A percentile compares a stretch with the other conserved stretches of the same genome.
Conservation (phyloP, 1,139 yeast genomes). For the Ogataea hybrid region DNA sequence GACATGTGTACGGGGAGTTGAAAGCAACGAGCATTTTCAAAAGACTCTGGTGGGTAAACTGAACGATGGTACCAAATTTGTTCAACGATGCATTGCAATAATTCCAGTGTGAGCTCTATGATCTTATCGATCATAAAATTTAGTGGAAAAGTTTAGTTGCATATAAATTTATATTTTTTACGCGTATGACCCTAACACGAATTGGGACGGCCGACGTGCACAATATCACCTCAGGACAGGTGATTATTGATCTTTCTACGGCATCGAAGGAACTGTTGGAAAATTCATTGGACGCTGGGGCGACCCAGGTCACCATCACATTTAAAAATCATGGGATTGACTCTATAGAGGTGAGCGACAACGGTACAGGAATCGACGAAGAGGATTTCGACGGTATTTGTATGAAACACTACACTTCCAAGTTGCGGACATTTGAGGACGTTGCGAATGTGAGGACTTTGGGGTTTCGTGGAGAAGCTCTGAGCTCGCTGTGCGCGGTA, state of each 20-base stretch:
- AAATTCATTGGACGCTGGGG: slow-evolving; percentile 77
- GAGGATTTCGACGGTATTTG: slow-evolving; percentile 65
- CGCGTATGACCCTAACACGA: slow-evolving; percentile 4
- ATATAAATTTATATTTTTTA: not conserved
- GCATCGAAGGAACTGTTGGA: slow-evolving; percentile 86
- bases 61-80: slow-evolving; percentile 46
- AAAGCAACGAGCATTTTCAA: slow-evolving; percentile 39
- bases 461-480: slow-evolving; percentile 87
- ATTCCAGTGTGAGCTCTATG: slow-evolving; percentile 34
- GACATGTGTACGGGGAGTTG: slow-evolving; percentile 40
- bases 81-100: slow-evolving; percentile 42
- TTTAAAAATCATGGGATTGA: slow-evolving; percentile 77
- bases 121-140: slow-evolving; percentile 11
- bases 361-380: slow-evolving; percentile 70
- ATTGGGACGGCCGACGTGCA: slow-evolving; percentile 47
- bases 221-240: slow-evolving; percentile 88
- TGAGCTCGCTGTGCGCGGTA: slow-evolving; percentile 67
- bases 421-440: slow-evolving; percentile 58
- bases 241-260: slow-evolving; percentile 72
- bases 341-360: slow-evolving; percentile 66
- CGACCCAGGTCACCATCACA: slow-evolving; percentile 62
- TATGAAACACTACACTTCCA: slow-evolving; percentile 77
- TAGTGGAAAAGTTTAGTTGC: slow-evolving; percentile 1
- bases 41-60: slow-evolving; percentile 44
- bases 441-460: slow-evolving; percentile 51